Base-by-base conservation (phyloP, 2,329 filamentous ascomycete genomes). In the Leptoxyphium fumago region DNA sequence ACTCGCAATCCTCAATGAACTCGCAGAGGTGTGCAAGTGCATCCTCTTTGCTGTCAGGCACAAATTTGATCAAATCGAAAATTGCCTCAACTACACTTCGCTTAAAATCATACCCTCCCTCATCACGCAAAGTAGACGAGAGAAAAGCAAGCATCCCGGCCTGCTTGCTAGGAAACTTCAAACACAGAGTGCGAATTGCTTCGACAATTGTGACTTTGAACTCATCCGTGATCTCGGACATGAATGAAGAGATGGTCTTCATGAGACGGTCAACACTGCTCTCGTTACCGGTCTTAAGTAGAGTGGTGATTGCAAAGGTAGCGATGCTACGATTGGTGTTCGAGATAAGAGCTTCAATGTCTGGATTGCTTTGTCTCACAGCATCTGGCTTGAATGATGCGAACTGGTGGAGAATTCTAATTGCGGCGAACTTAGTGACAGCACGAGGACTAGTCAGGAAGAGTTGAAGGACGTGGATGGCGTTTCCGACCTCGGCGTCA, bases 171-270 rank as follows among this genome's bases (percentile, higher is more conserved):
- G 91, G 91, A 69, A 98, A 98, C 68, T 98, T 98, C 55, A 98
- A 72, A 63, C 89, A 96, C 36, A 98, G 70, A 2, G 91, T 96
- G 48, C 91, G 83, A 59, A 98, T 95, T 38, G 91, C 91, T 65
- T 98, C 91, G 38, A 98, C 89, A 57, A 98, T 94, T n/a, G 91
- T 98, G 54, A 98, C 94, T 73, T 96, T 98, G 74, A 98, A 98
- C 65, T 98, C 91, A 60, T 98, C 91, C 6, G 89, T 95, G 53
- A 96, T 96, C 65, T 96, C 91, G 4, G 88, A 85, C 91, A 98
- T 96, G 70, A 98, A 95, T 34, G 84, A 82, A 18, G 86, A 87
- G 50, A 98, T 96, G 64, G 96, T 88, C 74, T 95, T 95, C 87
- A 98, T 95, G 53, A 98, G 69, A 43, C 91, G 80, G 62, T 98